These are phyloP conservation scores for Fusarium oligoseptatum DNA, from an alignment of 2,329 filamentous ascomycete species.

Conservation along the genomic window DNA sequence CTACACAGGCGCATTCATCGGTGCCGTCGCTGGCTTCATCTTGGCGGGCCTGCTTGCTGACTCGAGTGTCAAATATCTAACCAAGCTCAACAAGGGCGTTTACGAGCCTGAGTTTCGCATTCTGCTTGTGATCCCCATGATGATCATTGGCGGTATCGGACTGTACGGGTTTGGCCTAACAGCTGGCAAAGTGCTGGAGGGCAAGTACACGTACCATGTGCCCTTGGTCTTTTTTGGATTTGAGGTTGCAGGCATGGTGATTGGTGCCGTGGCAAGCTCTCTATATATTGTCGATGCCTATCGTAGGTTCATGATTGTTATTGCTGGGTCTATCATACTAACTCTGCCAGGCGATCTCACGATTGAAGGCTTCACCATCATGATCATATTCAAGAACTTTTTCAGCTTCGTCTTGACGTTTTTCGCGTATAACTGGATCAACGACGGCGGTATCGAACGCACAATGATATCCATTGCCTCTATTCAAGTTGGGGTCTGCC, in stretches of 20 bases:
- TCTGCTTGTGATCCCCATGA: constrained; percentile 83
- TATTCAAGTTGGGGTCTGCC: constrained; percentile 83
- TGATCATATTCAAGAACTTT: constrained; percentile 94
- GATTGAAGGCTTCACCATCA: constrained; percentile 89
- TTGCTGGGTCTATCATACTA: not conserved
- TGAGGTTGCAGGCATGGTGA: constrained; percentile 90
- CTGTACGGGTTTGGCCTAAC: constrained; percentile 89
- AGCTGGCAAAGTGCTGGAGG: constrained; percentile 66
- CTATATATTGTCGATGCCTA: constrained; percentile 95
- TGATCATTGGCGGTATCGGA: constrained; percentile 82
- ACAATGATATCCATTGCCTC: constrained; percentile 79
- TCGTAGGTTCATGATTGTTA: constrained; percentile 65
- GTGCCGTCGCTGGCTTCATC: constrained; percentile 81
- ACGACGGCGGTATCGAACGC: constrained; percentile 69
- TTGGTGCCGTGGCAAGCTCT: constrained; percentile 87
- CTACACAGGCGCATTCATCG: constrained; percentile 88
- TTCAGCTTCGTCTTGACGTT: constrained; percentile 90
- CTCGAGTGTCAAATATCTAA: constrained; percentile 77
- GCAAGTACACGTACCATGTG: constrained; percentile 76
- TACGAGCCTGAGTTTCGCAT: constrained; percentile 95
- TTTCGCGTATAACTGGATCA: constrained; percentile 87
- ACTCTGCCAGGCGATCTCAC: constrained; percentile 75
- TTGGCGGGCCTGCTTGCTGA: constrained; percentile 83
- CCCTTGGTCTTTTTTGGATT: constrained; percentile 87
- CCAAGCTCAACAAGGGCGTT: constrained; percentile 79